Evolutionary conservation across 2,329 filamentous ascomycete species (phyloP).

Genomic region (Arachnomyces sp.): DNA sequence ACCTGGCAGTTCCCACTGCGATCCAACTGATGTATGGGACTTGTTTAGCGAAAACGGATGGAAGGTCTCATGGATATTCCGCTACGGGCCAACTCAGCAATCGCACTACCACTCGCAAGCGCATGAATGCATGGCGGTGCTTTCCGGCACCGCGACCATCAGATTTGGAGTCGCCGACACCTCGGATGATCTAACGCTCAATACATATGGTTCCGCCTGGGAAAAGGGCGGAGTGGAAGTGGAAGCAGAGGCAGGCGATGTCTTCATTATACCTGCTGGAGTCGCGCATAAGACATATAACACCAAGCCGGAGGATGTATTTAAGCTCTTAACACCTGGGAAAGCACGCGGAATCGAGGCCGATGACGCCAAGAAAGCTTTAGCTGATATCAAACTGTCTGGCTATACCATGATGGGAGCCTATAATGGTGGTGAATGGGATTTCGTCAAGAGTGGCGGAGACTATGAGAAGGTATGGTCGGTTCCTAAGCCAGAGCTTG

Average conservation of each 20-base stretch:
- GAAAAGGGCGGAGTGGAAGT: conserved; percentile 31
- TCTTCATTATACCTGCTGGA: conserved; percentile 57
- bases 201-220: too few relatives aligned
- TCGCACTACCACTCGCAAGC: conserved; percentile 61
- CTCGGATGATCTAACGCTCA: conserved; percentile 36
- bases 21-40: conserved; percentile 31
- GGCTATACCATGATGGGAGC: background rate
- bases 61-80: conserved; percentile 49
- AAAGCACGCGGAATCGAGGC: conserved; percentile 28
- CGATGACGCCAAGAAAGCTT: conserved; percentile 22
- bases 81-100: conserved; percentile 46
- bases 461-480: conserved; percentile 37
- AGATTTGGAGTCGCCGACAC: conserved; percentile 61
- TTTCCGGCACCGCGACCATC: conserved; percentile 49
- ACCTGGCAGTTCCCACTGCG: conserved; percentile 16
- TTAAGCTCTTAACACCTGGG: conserved; percentile 38
- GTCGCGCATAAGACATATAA: conserved; percentile 44
- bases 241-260: conserved; percentile 50
- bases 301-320: conserved; percentile 9
- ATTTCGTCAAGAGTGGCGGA: conserved; percentile 12
- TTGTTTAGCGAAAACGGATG: conserved; percentile 44
- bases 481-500: conserved; percentile 16
- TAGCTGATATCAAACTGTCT: conserved; percentile 27
- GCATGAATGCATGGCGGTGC: conserved; percentile 58
- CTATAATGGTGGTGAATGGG: background rate